phyloP scores from a whole-genome alignment of 371 early-diverging fungal species.

The Massospora cicadina region DNA sequence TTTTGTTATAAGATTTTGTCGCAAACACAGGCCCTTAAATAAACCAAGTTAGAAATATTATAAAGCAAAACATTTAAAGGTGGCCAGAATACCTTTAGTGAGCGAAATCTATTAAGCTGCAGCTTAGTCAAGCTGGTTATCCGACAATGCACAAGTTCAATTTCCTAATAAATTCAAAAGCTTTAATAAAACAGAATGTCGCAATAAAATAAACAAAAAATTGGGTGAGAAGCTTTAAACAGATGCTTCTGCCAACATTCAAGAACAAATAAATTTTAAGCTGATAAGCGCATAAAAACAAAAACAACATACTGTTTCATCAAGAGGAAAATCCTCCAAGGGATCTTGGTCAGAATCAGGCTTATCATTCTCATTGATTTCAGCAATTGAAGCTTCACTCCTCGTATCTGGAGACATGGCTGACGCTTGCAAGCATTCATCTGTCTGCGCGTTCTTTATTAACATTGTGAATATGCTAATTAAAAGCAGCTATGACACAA shows the following conservation, averaged over 20 bases:
- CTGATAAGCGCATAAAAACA: not conserved
- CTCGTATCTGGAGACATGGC: too few species aligned
- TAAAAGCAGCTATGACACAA: too few species aligned
- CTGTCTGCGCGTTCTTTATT: too few species aligned
- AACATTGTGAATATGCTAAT: too few species aligned
- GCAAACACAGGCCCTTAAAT: conserved; percentile 47
- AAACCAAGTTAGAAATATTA: not conserved
- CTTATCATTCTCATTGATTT: not conserved
- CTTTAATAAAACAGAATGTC: not conserved
- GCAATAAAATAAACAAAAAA: not conserved
- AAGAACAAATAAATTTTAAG: not conserved
- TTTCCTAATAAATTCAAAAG: conserved; percentile 25
- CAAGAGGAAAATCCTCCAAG: not conserved
- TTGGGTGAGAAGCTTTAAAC: not conserved
- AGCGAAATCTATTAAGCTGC: conserved; percentile 43
- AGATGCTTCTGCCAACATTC: too few species aligned
- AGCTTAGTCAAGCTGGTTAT: conserved; percentile 37
- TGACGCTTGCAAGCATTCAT: too few species aligned
- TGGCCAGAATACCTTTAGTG: conserved; percentile 33
- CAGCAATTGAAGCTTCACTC: not conserved
- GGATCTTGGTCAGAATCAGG: not conserved
- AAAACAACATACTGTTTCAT: not conserved
- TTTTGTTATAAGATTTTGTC: conserved; percentile 75
- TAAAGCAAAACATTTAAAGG: not conserved
- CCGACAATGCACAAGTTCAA: conserved; percentile 66